A percentile compares a stretch with the other conserved stretches of the same genome.
phyloP scores from a whole-genome alignment of 768 basidiomycete species.

The Favolaschia claudopus region DNA sequence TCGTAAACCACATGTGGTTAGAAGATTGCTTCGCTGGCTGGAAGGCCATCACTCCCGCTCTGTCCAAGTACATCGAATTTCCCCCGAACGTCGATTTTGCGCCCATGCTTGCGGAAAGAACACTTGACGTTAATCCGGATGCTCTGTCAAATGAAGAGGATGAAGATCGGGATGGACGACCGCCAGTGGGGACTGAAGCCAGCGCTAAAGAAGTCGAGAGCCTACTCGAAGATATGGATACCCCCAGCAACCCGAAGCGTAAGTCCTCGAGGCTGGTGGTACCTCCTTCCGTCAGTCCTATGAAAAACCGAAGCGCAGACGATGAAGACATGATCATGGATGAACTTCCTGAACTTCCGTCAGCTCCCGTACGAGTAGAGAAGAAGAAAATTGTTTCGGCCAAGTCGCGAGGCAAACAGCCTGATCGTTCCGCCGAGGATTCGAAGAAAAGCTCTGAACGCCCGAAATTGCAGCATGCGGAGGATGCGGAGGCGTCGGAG shows the following conservation, averaged over 20 bases:
- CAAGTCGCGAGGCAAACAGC: too few relatives aligned
- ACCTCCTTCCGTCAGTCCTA: neutral
- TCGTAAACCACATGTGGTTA: constrained; percentile 91
- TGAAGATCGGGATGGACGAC: constrained; percentile 20
- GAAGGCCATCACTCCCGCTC: constrained; percentile 69
- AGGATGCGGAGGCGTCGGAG: constrained; percentile 9
- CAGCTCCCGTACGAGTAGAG: too few relatives aligned
- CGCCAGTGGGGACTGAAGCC: constrained; percentile 38
- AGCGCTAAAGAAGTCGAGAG: constrained; percentile 41
- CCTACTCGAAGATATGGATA: constrained; percentile 20
- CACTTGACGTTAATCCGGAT: constrained; percentile 32
- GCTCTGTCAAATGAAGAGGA: constrained; percentile 24
- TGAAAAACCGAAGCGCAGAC: neutral
- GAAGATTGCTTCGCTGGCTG: constrained; percentile 90
- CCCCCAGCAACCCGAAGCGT: too few relatives aligned
- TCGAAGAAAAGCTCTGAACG: too few relatives aligned
- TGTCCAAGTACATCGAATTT: constrained; percentile 74
- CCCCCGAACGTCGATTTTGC: constrained; percentile 74
- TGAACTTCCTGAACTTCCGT: too few relatives aligned
- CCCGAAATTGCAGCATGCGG: too few relatives aligned
- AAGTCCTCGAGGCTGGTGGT: too few relatives aligned
- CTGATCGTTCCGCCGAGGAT: too few relatives aligned
- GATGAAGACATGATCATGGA: constrained; percentile 12
- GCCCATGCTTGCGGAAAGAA: constrained; percentile 49
- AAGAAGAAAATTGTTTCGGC: too few relatives aligned